Base-by-base conservation (phyloP, 495 filamentous ascomycete species). In the Parachaetomium inaequale region DNA sequence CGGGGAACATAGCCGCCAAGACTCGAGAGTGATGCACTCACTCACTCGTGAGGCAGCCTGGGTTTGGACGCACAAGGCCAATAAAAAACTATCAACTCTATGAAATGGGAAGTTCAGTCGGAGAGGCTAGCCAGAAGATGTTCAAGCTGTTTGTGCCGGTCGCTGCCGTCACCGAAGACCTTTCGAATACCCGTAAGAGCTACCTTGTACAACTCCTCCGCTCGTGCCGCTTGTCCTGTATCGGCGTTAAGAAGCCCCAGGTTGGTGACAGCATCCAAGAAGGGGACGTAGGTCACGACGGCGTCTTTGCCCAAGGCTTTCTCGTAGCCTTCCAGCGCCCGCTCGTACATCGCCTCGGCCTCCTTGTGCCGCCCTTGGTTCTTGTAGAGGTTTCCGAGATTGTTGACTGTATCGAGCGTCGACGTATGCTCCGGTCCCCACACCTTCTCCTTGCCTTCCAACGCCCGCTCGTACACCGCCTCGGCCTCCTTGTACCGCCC, bases 291-390 rank as follows among this genome's bases (percentile, higher is more conserved):
- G 40, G 15, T 42, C 14, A 42, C 17, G 15, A 43, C 34, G 14
- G 10, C 34, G 5, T 36, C 34, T 36, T 36, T 12, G 10, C 50
- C 50, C 8, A 36, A 17, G 10, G 21, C 34, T 2, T 38, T 28
- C 52, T 28, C 19, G 34, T 26, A 55, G 32, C 52, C 52, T 40
- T 17, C 17, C 4, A 53, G 29, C n/a, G 29, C 76, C 65, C 66
- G 67, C 61, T 68, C 32, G 42, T 70, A 72, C 69, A 74, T 77
- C 55, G 68, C 49, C 67, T 74, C 69, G 6, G 71, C 73, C 53
- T 70, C 66, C 7, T 15, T 55, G 1, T 65, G 63, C 71, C 69
- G 75, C 66, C 65, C 73, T 62, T 66, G 70, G 59, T 62, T 65
- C 42, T 0, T 59, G 59, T 63, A 78, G 59, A 74, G 43, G 55